Evolutionary conservation across 768 basidiomycete genomes (phyloP).

Genomic region (Guyanaporus albipodus): DNA sequence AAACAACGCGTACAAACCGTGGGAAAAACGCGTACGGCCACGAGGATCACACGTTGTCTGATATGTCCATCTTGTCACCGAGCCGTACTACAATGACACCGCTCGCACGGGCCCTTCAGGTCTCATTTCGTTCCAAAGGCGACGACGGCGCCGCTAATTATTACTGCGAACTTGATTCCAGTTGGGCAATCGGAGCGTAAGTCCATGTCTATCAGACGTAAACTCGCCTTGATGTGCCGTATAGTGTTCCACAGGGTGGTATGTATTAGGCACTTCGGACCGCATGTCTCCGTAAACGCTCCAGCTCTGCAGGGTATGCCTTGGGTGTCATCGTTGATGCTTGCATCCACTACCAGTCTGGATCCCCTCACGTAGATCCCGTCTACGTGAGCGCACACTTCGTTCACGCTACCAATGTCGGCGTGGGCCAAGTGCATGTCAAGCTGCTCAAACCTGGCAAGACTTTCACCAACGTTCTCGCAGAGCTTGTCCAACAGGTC

Average conservation of each 20-base stretch:
- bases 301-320: slow-evolving; percentile 46
- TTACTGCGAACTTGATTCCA: slow-evolving; percentile 38
- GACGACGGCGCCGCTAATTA: slow-evolving; percentile 23
- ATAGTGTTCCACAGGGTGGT: slow-evolving; percentile 56
- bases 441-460: slow-evolving; percentile 46
- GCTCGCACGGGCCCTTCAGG: slow-evolving; percentile 22
- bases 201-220: background rate
- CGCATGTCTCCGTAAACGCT: background rate
- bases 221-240: background rate
- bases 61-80: no score
- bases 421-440: slow-evolving; percentile 46
- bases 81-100: slow-evolving; percentile 19
- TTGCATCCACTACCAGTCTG: slow-evolving; percentile 47
- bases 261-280: background rate
- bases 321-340: slow-evolving; percentile 54
- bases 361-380: slow-evolving; percentile 48
- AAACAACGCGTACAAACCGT: slow-evolving; percentile 32
- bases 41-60: slow-evolving; percentile 8
- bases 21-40: slow-evolving; percentile 24
- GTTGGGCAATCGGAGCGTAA: slow-evolving; percentile 45
- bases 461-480: slow-evolving; percentile 53
- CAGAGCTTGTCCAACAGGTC: slow-evolving; percentile 58
- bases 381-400: slow-evolving; percentile 61
- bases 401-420: slow-evolving; percentile 41
- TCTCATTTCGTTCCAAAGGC: slow-evolving; percentile 9